Evolutionary conservation across 768 basidiomycete species (phyloP).

Genomic region (Mycena leptocephala): DNA sequence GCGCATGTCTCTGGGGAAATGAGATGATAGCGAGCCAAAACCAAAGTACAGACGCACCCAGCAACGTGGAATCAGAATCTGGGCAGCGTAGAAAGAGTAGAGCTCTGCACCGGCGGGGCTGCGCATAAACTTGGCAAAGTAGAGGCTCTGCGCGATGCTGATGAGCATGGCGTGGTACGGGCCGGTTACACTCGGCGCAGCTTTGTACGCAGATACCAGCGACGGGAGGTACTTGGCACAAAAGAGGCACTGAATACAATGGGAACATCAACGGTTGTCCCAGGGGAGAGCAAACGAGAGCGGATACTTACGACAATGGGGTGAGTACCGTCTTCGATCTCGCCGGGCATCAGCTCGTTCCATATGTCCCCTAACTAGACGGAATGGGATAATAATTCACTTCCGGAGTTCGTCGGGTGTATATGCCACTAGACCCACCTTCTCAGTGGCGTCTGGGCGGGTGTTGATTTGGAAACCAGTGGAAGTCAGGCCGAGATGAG

Average conservation of each 20-base stretch:
- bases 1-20: too few relatives aligned
- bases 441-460: background rate
- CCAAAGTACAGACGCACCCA: too few relatives aligned
- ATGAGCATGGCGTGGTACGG: background rate
- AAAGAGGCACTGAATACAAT: background rate
- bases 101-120: background rate
- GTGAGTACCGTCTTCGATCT: background rate
- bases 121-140: slow-evolving; percentile 14
- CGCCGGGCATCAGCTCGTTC: slow-evolving; percentile 5
- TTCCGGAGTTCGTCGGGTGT: background rate
- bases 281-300: background rate
- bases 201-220: slow-evolving; percentile 4
- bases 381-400: too few relatives aligned
- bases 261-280: background rate
- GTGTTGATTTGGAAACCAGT: background rate
- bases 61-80: background rate
- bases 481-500: background rate
- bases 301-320: slow-evolving; percentile 9
- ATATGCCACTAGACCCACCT: background rate
- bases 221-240: slow-evolving; percentile 7
- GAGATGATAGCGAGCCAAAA: too few relatives aligned
- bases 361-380: slow-evolving; percentile 5
- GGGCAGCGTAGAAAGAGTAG: background rate
- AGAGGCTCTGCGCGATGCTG: background rate
- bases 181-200: background rate